These are phyloP conservation scores for Scenedesmus sp. DNA, from an alignment of 163 green algal species.

Conservation along the genomic window DNA sequence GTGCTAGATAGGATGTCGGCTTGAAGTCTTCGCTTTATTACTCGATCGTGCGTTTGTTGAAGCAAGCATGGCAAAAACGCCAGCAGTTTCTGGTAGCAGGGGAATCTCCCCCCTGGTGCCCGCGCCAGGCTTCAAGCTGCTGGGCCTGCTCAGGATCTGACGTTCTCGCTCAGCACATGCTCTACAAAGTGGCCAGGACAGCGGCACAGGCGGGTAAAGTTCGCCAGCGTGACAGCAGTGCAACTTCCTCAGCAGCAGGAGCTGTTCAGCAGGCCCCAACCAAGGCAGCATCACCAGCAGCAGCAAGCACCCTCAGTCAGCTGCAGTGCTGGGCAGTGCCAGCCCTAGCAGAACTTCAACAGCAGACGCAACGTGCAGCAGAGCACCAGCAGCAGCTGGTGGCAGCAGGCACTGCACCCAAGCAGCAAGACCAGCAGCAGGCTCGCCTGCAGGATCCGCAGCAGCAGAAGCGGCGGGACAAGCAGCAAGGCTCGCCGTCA, in stretches of 20 bases:
- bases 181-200: neutral
- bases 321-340: neutral
- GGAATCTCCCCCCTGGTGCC: neutral
- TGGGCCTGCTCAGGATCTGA: neutral
- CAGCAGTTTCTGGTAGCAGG: conserved; percentile 19
- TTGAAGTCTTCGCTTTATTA: neutral
- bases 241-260: neutral
- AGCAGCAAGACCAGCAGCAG: conserved; percentile 30
- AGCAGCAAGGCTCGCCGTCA: conserved; percentile 6
- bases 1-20: neutral
- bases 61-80: neutral
- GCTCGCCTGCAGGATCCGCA: neutral
- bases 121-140: neutral
- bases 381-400: neutral
- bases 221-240: conserved; percentile 29
- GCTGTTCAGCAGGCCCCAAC: conserved; percentile 9
- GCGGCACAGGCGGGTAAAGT: neutral
- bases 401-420: neutral
- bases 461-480: conserved; percentile 20
- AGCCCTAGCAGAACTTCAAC: neutral
- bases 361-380: neutral
- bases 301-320: neutral
- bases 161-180: neutral
- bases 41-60: neutral
- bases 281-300: neutral